A percentile compares a stretch with the other conserved stretches of the same genome.
Conservation (phyloP, 805 yeast genomes). For the Kazachstania kunashirensis region DNA sequence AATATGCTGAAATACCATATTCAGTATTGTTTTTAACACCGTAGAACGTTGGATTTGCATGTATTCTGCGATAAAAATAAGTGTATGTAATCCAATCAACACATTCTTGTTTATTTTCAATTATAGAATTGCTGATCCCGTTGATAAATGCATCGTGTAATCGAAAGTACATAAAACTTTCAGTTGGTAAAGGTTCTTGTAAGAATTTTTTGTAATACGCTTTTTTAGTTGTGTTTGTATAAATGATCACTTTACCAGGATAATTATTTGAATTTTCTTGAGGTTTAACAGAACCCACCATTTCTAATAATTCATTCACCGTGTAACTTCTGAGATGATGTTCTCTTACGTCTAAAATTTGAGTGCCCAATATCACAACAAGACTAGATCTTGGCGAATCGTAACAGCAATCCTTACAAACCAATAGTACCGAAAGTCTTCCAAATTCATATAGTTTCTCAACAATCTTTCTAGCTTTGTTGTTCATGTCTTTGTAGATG, state of each 20-base stretch:
- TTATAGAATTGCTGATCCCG: constrained; percentile 60
- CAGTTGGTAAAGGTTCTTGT: constrained; percentile 69
- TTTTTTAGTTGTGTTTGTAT: constrained; percentile 46
- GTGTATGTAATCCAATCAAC: constrained; percentile 85
- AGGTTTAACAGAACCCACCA: constrained; percentile 41
- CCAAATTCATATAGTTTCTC: constrained; percentile 43
- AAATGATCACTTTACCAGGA: constrained; percentile 41
- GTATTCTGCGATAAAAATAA: constrained; percentile 71
- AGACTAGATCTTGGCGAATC: constrained; percentile 42
- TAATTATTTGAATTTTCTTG: constrained; percentile 13
- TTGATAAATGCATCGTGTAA: constrained; percentile 61
- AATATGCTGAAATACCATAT: constrained; percentile 64
- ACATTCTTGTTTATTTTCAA: constrained; percentile 69
- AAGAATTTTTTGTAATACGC: constrained; percentile 65
- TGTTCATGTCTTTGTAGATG: constrained; percentile 47
- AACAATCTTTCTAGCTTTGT: constrained; percentile 45
- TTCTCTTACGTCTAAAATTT: constrained; percentile 60
- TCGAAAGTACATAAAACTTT: constrained; percentile 53
- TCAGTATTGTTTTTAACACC: constrained; percentile 60
- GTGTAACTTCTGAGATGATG: constrained; percentile 63
- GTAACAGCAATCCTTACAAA: constrained; percentile 46
- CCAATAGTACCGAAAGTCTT: constrained; percentile 47
- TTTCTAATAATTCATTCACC: constrained; percentile 52
- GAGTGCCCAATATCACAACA: constrained; percentile 64
- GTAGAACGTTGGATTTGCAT: constrained; percentile 79